Evolutionary conservation across 345 rosid genomes (phyloP).

Genomic region (Populus alba): DNA sequence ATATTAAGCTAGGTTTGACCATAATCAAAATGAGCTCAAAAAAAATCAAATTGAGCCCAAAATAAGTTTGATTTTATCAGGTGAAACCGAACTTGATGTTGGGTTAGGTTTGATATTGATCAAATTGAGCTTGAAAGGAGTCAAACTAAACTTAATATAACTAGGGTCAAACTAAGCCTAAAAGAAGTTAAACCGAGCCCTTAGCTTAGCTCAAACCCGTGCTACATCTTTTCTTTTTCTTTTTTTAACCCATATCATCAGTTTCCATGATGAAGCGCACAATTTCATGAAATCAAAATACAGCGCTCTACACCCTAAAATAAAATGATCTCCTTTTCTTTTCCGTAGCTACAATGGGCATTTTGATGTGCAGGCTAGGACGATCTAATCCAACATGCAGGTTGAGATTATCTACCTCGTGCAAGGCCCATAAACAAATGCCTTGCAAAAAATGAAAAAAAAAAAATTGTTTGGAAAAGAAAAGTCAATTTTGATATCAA

Average conservation of each 20-base stretch:
- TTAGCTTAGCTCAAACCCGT: no score
- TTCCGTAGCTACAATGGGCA: neutral
- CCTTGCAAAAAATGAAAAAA: neutral
- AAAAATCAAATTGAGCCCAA: accelerated
- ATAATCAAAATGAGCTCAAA: accelerated
- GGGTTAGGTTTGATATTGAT: accelerated
- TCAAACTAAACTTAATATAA: no score
- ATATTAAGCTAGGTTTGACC: no score
- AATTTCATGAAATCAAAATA: no score
- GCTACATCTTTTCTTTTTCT: no score
- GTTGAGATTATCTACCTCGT: conserved; percentile 5
- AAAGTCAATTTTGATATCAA: neutral
- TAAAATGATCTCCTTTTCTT: neutral
- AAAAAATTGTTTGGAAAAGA: no score
- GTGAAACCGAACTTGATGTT: accelerated
- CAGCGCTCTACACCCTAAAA: neutral
- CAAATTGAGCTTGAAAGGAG: no score
- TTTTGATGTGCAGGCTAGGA: conserved; percentile 16
- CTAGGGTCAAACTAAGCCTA: no score
- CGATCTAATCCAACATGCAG: conserved; percentile 6
- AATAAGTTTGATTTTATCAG: no score
- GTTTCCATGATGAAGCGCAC: no score
- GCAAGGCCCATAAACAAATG: conserved; percentile 29
- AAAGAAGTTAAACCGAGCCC: no score
- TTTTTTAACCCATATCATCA: no score